Evolutionary conservation across 2,329 filamentous ascomycete genomes (phyloP).

Genomic region (Lasiodiplodia gonubiensis): DNA sequence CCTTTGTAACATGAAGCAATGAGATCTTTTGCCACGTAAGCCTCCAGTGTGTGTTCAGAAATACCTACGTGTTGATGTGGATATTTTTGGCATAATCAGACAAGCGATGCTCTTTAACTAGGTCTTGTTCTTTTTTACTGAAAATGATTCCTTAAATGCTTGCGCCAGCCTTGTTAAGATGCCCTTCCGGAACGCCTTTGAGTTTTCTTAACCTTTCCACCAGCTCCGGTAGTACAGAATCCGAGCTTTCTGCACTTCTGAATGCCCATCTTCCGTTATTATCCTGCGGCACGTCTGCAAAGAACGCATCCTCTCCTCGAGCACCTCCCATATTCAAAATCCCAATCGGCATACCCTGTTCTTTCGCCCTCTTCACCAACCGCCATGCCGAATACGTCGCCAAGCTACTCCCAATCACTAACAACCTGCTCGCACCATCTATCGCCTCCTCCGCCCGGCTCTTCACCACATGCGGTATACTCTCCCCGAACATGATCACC

Average conservation of each 20-base stretch:
- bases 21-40: background rate
- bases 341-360: constrained; percentile 82
- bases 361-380: constrained; percentile 80
- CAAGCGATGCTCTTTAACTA: background rate
- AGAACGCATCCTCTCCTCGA: constrained; percentile 77
- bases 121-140: background rate
- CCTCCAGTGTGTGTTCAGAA: background rate
- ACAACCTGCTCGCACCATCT: constrained; percentile 73
- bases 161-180: background rate
- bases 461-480: constrained; percentile 73
- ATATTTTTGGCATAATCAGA: background rate
- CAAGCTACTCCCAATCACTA: constrained; percentile 86
- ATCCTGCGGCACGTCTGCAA: constrained; percentile 59
- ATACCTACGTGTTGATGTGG: background rate
- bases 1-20: background rate
- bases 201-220: constrained; percentile 31
- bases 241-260: constrained; percentile 48
- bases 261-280: constrained; percentile 43
- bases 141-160: background rate
- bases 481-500: constrained; percentile 97
- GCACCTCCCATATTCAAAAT: constrained; percentile 88
- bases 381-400: constrained; percentile 97
- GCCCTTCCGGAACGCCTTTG: background rate
- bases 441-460: constrained; percentile 77
- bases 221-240: constrained; percentile 45